Evolutionary conservation across 2,329 filamentous ascomycete species (phyloP), one percentile per base, ranked within the genome.

Genomic region (Xylaria digitata): DNA sequence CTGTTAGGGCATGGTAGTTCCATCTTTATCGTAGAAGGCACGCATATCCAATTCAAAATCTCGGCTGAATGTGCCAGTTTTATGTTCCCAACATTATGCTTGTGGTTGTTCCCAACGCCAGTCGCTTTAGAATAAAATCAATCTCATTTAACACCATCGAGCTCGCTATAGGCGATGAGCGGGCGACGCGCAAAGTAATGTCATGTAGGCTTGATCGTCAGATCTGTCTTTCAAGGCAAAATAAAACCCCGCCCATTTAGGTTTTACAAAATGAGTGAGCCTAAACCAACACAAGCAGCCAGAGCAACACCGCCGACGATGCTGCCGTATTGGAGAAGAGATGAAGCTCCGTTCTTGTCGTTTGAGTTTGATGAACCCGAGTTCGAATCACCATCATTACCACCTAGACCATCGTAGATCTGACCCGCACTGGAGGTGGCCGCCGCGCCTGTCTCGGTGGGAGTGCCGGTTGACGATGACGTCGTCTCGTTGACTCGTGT

Each of bases 401-500:
- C 80, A 17, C 69, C 74, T 23, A 77, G 68, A 34, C 75, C 75
- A 21, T 77, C 76, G 73, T 78, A 85, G 57, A 85, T 23, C 58
- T 70, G 66, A 34, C 58, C 73, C 34, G 74, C 65, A 61, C 77
- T 78, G 52, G 70, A 70, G 21, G 78, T 76, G 37, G 77, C 76
- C 6, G 76, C 71, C 26, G 77, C 73, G 21, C 77, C 75, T 1
- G 78, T 76, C 26, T 82, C 80, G 17, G 82, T 74, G 13, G 80
- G 76, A 4, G 81, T 76, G 7, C 83, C 76, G 11, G 61, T 54
- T 9, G 80, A 79, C 17, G 83, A 79, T 19, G 82, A 80, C 7
- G 83, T 79, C 6, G 86, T 86, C 5, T 77, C 73, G 79, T 92
- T 93, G 77, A 82, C 79, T 63, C 82, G 83, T 48, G 79, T 86